Evolutionary conservation across 768 basidiomycete genomes (phyloP).

Genomic region (Hericium alpestre): DNA sequence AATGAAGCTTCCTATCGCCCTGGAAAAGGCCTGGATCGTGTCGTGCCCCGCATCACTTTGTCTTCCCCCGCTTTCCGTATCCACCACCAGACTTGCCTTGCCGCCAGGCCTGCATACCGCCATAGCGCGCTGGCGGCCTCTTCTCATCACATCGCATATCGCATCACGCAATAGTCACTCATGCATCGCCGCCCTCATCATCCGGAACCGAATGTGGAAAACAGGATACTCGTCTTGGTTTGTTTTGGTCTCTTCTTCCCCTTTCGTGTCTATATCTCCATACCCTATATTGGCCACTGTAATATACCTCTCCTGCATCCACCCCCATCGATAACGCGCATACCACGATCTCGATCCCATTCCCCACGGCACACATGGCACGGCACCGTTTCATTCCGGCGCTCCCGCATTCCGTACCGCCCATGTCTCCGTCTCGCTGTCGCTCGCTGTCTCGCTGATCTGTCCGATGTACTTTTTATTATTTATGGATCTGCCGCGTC

Average conservation of each 20-base stretch:
- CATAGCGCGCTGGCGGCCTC: no score
- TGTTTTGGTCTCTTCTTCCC: slow-evolving; percentile 3
- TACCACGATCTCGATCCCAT: not conserved
- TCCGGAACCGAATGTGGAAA: no score
- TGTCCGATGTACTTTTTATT: not conserved
- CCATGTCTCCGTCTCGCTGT: not conserved
- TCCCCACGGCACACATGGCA: not conserved
- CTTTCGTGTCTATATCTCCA: slow-evolving; percentile 2
- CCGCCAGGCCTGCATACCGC: no score
- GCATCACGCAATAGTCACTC: no score
- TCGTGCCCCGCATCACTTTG: no score
- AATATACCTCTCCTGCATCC: slow-evolving; percentile 10
- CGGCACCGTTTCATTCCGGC: not conserved
- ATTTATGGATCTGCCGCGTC: not conserved
- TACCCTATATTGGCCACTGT: slow-evolving; percentile 11
- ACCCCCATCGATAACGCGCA: not conserved
- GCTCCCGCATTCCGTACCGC: not conserved
- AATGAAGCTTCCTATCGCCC: no score
- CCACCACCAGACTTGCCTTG: no score
- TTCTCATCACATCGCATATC: no score
- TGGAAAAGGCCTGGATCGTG: no score
- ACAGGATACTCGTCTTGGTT: not conserved
- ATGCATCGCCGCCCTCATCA: no score
- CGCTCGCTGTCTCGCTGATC: not conserved
- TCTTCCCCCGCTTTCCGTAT: no score